These are phyloP conservation scores for Paramecium tetraurelia DNA, from an alignment of 73 alveolate species.

Conservation along the genomic window DNA sequence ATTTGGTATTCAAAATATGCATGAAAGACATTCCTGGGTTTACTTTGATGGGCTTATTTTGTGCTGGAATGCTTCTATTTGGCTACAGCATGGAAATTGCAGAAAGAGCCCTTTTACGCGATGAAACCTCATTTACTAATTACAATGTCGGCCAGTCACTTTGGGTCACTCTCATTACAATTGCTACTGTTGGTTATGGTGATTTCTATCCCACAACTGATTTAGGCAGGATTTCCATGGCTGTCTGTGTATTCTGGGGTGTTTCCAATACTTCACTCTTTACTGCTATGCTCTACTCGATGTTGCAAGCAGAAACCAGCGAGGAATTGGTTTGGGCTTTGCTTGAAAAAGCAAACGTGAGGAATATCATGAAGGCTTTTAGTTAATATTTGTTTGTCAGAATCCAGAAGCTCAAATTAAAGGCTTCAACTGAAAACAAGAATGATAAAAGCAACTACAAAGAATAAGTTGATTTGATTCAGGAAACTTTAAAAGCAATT, in stretches of 20 bases:
- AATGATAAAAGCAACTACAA: background rate
- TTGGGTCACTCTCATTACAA: constrained; percentile 20
- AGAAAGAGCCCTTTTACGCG: background rate
- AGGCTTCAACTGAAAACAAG: background rate
- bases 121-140: background rate
- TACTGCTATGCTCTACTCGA: background rate
- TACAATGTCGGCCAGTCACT: background rate
- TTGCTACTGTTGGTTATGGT: constrained; percentile 46
- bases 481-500: background rate
- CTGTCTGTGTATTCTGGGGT: constrained; percentile 1
- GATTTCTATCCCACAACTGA: constrained; percentile 39
- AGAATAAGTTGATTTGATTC: background rate
- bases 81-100: constrained; percentile 28
- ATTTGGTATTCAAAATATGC: background rate
- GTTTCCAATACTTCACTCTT: background rate
- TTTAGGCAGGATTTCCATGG: constrained; percentile 11
- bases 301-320: background rate
- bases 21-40: background rate
- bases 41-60: background rate
- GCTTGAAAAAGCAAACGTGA: background rate
- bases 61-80: background rate
- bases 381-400: background rate
- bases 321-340: constrained; percentile 36
- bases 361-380: background rate
- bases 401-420: background rate